Evolutionary conservation across 2,329 filamentous ascomycete genomes (phyloP).

Genomic region (Cytospora mali): DNA sequence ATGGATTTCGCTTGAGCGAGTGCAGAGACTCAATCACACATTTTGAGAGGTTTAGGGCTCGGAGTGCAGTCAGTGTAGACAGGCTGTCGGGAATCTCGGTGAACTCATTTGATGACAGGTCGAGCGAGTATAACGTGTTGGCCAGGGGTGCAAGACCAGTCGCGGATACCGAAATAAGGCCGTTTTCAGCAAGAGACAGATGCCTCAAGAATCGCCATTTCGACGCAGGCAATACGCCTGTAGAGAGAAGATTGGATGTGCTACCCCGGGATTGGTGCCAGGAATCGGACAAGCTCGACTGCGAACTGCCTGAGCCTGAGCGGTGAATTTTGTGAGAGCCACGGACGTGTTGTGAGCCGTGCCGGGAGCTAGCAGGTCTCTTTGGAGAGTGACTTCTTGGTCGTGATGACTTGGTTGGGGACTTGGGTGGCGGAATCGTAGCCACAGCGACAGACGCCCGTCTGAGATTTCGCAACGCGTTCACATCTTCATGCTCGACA

Average conservation of each 20-base stretch:
- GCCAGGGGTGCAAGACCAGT: constrained; percentile 79
- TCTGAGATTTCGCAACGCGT: constrained; percentile 40
- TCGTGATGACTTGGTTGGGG: constrained; percentile 48
- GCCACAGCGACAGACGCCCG: constrained; percentile 50
- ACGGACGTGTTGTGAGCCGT: constrained; percentile 67
- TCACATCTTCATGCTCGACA: constrained; percentile 44
- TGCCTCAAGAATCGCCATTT: constrained; percentile 97
- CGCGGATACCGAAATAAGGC: constrained; percentile 76
- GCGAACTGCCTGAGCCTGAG: constrained; percentile 90
- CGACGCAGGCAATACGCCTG: constrained; percentile 73
- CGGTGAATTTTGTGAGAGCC: constrained; percentile 76
- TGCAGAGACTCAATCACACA: constrained; percentile 97
- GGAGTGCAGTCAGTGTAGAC: constrained; percentile 80
- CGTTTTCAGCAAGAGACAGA: constrained; percentile 89
- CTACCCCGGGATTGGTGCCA: constrained; percentile 70
- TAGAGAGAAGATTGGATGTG: constrained; percentile 73
- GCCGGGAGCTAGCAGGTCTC: constrained; percentile 75
- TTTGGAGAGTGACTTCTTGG: constrained; percentile 81
- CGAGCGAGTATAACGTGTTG: constrained; percentile 86
- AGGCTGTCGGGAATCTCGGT: constrained; percentile 92
- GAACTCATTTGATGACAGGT: constrained; percentile 91
- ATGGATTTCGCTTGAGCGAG: constrained; percentile 79
- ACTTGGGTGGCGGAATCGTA: constrained; percentile 48
- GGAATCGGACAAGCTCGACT: constrained; percentile 72
- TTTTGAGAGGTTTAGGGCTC: constrained; percentile 89